phyloP scores from a whole-genome alignment of 2,329 filamentous ascomycete species.

The Botrytis fragariae region DNA sequence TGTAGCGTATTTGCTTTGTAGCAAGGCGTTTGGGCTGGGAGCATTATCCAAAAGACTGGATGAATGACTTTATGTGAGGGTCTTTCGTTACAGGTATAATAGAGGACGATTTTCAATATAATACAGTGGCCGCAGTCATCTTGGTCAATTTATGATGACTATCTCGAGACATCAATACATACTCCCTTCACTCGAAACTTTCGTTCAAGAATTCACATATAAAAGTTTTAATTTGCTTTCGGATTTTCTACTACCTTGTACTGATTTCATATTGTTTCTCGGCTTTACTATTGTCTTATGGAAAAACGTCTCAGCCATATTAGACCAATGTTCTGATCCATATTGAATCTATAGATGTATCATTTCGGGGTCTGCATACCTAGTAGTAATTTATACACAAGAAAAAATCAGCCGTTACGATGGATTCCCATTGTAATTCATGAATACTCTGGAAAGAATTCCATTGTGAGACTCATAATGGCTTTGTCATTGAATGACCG shows the following conservation, averaged over 20 bases:
- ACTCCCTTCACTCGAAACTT: neutral
- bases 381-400: neutral
- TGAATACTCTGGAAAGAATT: neutral
- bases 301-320: neutral
- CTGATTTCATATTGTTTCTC: neutral
- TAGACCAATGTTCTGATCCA: neutral
- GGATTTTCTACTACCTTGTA: neutral
- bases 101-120: constrained; percentile 11
- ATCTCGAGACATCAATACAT: neutral
- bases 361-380: neutral
- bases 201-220: neutral
- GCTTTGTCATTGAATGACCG: neutral
- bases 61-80: neutral
- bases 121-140: neutral
- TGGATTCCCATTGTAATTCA: neutral
- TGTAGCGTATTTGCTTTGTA: constrained; percentile 26
- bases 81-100: constrained; percentile 2
- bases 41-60: constrained; percentile 21
- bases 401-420: neutral
- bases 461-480: neutral
- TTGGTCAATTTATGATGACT: neutral
- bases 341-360: neutral
- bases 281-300: neutral
- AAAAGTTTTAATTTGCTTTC: neutral
- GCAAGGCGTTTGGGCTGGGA: constrained; percentile 32